phyloP scores from a whole-genome alignment of 371 early-diverging fungal genomes.

The Capillidium rhysosporum region DNA sequence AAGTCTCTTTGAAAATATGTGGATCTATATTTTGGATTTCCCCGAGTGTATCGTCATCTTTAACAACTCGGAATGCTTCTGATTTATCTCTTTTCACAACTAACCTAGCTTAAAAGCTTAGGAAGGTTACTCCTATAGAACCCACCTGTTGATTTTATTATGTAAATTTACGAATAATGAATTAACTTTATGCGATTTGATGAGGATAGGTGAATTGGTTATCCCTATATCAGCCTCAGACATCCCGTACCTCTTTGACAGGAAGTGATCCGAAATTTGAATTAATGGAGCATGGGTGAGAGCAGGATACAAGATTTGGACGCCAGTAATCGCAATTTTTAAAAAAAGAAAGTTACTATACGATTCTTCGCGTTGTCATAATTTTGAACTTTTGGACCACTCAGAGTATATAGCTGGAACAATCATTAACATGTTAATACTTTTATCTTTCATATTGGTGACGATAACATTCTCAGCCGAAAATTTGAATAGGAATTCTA shows the following conservation, averaged over 20 bases:
- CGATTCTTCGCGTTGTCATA: neutral
- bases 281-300: conserved; percentile 29
- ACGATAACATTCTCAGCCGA: conserved; percentile 37
- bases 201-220: conserved; percentile 31
- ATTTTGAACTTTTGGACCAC: neutral
- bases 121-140: conserved; percentile 57
- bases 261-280: conserved; percentile 47
- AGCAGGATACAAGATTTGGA: conserved; percentile 64
- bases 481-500: conserved; percentile 52
- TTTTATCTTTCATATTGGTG: conserved; percentile 19
- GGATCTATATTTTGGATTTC: conserved; percentile 47
- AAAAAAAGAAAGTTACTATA: conserved; percentile 22
- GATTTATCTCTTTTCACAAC: conserved; percentile 21
- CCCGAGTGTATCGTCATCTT: conserved; percentile 25
- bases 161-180: neutral
- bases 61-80: conserved; percentile 14
- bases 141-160: conserved; percentile 16
- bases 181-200: conserved; percentile 23
- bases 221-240: conserved; percentile 77
- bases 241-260: conserved; percentile 77
- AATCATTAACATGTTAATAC: conserved; percentile 60
- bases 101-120: conserved; percentile 40
- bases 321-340: conserved; percentile 53
- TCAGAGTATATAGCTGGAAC: conserved; percentile 64
- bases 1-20: conserved; percentile 44